Evolutionary conservation across 2,329 filamentous ascomycete species (phyloP).

Genomic region (Ophiocordyceps robertsii): DNA sequence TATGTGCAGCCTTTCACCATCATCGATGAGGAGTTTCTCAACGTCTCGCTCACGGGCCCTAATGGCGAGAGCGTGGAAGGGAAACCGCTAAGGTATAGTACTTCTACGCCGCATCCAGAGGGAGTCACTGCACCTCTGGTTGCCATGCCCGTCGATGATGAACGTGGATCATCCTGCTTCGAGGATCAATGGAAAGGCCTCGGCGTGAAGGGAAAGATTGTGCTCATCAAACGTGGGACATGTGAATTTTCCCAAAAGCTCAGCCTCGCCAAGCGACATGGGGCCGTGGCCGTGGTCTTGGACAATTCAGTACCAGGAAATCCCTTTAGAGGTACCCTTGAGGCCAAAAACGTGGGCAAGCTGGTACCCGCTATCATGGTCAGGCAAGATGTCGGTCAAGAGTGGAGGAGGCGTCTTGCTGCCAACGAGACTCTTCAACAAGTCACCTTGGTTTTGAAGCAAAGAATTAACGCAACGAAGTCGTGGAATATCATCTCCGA

Average conservation of each 20-base stretch:
- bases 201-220: slow-evolving; percentile 26
- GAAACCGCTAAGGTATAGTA: too few species aligned
- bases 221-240: slow-evolving; percentile 28
- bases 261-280: slow-evolving; percentile 24
- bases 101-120: too few species aligned
- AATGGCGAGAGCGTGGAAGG: too few species aligned
- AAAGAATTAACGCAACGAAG: slow-evolving; percentile 16
- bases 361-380: slow-evolving; percentile 16
- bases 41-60: too few species aligned
- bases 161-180: too few species aligned
- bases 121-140: too few species aligned
- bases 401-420: slow-evolving; percentile 17
- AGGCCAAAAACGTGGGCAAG: slow-evolving; percentile 11
- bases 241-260: slow-evolving; percentile 29
- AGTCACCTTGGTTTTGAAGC: slow-evolving; percentile 19
- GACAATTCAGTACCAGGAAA: slow-evolving; percentile 43
- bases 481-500: slow-evolving; percentile 26
- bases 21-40: too few species aligned
- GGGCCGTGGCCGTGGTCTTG: slow-evolving; percentile 34
- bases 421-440: slow-evolving; percentile 14
- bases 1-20: too few species aligned
- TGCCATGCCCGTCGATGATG: too few species aligned
- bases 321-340: slow-evolving; percentile 37
- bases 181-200: too few species aligned
- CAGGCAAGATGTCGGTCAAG: slow-evolving; percentile 17